Evolutionary conservation across 2,329 filamentous ascomycete genomes (phyloP).

Genomic region (Aureobasidium sp.): DNA sequence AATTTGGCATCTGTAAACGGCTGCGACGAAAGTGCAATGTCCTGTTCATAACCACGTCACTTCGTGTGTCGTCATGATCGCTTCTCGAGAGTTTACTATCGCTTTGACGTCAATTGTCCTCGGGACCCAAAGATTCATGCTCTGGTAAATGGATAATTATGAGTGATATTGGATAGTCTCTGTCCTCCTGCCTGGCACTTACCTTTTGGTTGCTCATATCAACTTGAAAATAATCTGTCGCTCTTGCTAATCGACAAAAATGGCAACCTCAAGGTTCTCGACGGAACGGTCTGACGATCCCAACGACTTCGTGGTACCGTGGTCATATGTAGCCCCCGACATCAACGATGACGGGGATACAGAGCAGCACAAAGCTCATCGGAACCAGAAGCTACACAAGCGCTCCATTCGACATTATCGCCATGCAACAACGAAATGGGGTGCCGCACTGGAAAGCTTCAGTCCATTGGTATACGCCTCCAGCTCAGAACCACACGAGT

Average conservation of each 20-base stretch:
- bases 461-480: background rate
- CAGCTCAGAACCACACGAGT: background rate
- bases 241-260: background rate
- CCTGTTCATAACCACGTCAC: background rate
- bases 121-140: background rate
- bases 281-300: background rate
- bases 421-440: conserved; percentile 18
- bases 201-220: background rate
- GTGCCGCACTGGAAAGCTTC: conserved; percentile 14
- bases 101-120: background rate
- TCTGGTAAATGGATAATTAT: background rate
- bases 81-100: background rate
- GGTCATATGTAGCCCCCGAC: background rate
- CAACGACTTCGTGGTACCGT: conserved; percentile 14
- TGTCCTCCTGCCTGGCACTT: background rate
- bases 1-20: too few species aligned
- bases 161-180: background rate
- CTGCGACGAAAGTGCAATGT: background rate
- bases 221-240: background rate
- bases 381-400: conserved; percentile 13
- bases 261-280: background rate
- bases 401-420: conserved; percentile 16
- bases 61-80: background rate
- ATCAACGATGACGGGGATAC: conserved; percentile 15
- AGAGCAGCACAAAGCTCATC: conserved; percentile 16